Percentiles rank a stretch among this genome's conserved stretches.
phyloP scores from a whole-genome alignment of 2,329 filamentous ascomycete genomes.

The Penicillium sp. region DNA sequence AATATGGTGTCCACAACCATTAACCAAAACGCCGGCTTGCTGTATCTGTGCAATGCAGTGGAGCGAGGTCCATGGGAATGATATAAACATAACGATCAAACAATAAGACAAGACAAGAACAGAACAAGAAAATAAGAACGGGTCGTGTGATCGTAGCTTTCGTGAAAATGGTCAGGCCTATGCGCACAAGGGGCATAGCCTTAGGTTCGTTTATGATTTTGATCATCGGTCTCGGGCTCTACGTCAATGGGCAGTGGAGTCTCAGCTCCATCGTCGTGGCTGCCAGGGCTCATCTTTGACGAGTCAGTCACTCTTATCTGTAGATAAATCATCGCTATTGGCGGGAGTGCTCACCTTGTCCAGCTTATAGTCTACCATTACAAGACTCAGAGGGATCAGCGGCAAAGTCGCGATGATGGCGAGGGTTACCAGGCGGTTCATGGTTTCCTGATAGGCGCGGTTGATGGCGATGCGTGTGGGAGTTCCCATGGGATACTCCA shows the following conservation, averaged over 20 bases:
- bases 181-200: neutral
- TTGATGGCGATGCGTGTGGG: slow-evolving; percentile 62
- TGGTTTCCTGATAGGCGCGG: slow-evolving; percentile 65
- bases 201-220: slow-evolving; percentile 27
- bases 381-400: slow-evolving; percentile 56
- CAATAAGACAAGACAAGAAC: neutral
- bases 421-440: slow-evolving; percentile 59
- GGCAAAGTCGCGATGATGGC: slow-evolving; percentile 58
- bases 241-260: slow-evolving; percentile 10
- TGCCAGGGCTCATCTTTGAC: slow-evolving; percentile 29
- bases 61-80: neutral
- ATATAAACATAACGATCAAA: neutral
- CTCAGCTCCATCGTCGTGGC: slow-evolving; percentile 11
- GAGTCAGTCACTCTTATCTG: slow-evolving; percentile 1
- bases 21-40: slow-evolving; percentile 10
- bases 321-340: neutral
- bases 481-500: slow-evolving; percentile 59
- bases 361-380: slow-evolving; percentile 61
- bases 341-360: slow-evolving; percentile 44
- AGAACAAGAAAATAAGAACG: neutral
- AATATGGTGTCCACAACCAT: neutral
- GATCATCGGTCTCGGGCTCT: slow-evolving; percentile 18
- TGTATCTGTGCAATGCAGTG: slow-evolving; percentile 10
- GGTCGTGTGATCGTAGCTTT: neutral
- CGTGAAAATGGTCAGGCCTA: neutral